Percentiles rank a stretch among this genome's conserved stretches.
These are phyloP conservation scores for Leccinum colubrinum DNA, from an alignment of 1,284 basidiomycete genomes.

Conservation along the genomic window DNA sequence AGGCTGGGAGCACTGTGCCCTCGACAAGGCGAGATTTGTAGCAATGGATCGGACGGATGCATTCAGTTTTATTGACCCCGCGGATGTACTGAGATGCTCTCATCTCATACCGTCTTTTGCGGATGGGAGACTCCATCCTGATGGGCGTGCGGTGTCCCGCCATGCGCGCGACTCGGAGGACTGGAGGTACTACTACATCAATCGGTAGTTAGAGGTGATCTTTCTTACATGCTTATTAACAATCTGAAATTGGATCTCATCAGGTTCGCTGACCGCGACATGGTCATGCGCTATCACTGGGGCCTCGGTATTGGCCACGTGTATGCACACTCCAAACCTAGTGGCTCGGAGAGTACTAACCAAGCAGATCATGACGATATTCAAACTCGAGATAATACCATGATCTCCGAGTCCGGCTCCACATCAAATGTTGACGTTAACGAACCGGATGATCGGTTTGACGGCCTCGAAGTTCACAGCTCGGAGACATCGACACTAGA, in stretches of 20 bases:
- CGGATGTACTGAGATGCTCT: background rate
- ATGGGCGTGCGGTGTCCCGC: background rate
- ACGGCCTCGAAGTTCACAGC: background rate
- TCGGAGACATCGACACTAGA: background rate
- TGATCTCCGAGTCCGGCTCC: background rate
- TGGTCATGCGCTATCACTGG: constrained; percentile 9
- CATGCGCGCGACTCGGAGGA: background rate
- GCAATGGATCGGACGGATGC: background rate
- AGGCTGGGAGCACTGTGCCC: background rate
- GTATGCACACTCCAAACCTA: background rate
- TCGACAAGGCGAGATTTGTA: background rate
- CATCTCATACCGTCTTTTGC: background rate
- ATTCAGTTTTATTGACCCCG: background rate
- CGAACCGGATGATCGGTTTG: background rate
- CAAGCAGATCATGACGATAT: background rate
- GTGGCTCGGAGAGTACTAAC: background rate
- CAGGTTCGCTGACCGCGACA: constrained; percentile 12
- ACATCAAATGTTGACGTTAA: background rate
- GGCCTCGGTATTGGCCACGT: background rate
- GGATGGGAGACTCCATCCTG: background rate
- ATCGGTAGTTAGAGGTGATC: background rate
- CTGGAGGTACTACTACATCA: constrained; percentile 3
- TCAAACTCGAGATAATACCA: background rate
- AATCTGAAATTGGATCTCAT: background rate
- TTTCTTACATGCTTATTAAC: background rate